These are phyloP conservation scores for Usnea hakonensis DNA, from an alignment of 495 filamentous ascomycete species.

Conservation along the genomic window DNA sequence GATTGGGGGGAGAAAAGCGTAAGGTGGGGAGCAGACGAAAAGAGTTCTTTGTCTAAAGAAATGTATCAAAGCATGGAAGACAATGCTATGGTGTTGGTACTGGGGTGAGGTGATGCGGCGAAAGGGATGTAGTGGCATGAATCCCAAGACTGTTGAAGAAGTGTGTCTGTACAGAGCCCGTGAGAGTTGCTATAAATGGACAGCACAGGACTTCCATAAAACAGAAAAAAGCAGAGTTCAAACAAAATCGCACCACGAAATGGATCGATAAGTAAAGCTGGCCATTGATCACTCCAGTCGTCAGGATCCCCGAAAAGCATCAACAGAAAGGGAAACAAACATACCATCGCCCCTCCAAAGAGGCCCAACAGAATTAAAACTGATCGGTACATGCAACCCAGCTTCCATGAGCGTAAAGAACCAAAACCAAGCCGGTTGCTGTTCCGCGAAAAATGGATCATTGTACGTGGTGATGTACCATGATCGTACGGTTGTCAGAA, in stretches of 20 bases:
- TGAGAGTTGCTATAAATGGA: not conserved
- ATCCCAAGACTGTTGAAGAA: not conserved
- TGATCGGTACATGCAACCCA: slow-evolving; percentile 4
- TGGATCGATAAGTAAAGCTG: not conserved
- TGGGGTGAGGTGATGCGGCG: not conserved
- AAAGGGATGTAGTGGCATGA: not conserved
- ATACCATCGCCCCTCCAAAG: slow-evolving; percentile 9
- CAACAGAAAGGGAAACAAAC: not conserved
- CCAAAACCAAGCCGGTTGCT: slow-evolving; percentile 50
- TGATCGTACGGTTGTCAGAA: slow-evolving; percentile 18
- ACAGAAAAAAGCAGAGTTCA: not conserved
- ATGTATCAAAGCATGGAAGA: not conserved
- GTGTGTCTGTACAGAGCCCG: not conserved
- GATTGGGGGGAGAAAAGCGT: not conserved
- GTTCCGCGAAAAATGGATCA: slow-evolving; percentile 65
- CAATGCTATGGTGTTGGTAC: not conserved
- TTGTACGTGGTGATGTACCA: slow-evolving; percentile 24
- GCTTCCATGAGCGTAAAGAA: slow-evolving; percentile 16
- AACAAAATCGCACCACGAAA: not conserved
- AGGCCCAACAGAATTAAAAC: not conserved
- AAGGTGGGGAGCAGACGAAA: not conserved
- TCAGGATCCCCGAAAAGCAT: not conserved
- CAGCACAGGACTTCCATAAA: not conserved
- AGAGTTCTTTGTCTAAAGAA: not conserved
- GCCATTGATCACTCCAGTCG: not conserved